These are phyloP conservation scores for Sarocladium kiliense DNA, from an alignment of 2,329 filamentous ascomycete species.

Conservation along the genomic window DNA sequence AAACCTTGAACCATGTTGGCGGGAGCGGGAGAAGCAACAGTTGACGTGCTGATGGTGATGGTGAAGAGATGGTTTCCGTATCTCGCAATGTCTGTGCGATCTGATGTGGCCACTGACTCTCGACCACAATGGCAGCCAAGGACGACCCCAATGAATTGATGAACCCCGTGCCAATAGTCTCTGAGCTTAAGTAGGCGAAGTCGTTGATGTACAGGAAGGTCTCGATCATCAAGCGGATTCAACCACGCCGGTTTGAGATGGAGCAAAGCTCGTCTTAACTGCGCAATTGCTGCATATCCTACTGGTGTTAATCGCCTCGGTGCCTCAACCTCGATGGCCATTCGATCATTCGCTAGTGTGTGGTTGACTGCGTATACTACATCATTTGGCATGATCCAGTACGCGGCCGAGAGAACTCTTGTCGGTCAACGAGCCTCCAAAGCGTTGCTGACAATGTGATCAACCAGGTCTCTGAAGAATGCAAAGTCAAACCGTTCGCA, in stretches of 20 bases:
- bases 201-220: neutral
- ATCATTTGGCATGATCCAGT: no score
- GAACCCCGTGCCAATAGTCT: no score
- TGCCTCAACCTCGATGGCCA: no score
- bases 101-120: neutral
- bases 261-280: no score
- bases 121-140: neutral
- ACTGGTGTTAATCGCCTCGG: no score
- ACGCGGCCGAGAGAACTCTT: no score
- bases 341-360: no score
- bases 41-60: neutral
- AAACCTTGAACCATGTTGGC: constrained; percentile 3
- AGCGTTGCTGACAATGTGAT: neutral
- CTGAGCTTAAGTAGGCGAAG: neutral
- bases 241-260: no score
- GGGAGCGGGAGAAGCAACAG: constrained; percentile 1
- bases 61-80: neutral
- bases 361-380: no score
- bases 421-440: no score
- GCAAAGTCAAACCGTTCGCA: neutral
- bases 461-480: neutral
- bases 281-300: no score
- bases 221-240: no score
- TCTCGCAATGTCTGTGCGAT: constrained; percentile 2
- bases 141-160: neutral